Percentiles rank a stretch among this genome's conserved stretches.
phyloP scores from a whole-genome alignment of 2,329 filamentous ascomycete genomes.

The Aurifilum marmelostoma region DNA sequence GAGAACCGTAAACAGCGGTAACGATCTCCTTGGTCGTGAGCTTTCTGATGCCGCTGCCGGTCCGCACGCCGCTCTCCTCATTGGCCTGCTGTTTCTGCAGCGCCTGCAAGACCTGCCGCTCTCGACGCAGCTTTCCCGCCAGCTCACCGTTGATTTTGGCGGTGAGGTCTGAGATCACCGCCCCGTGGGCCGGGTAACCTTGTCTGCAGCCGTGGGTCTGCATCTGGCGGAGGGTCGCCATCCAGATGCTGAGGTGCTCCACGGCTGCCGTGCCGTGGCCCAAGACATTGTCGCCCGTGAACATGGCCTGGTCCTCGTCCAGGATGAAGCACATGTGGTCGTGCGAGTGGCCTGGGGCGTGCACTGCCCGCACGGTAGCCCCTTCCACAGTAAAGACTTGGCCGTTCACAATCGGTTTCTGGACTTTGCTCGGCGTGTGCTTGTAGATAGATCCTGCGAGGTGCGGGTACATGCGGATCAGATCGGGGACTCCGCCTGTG shows the following conservation, averaged over 20 bases:
- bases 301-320: constrained; percentile 79
- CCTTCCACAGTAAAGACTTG: constrained; percentile 61
- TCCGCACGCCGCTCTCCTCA: constrained; percentile 25
- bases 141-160: constrained; percentile 45
- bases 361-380: constrained; percentile 67
- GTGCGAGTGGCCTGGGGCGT: constrained; percentile 69
- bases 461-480: constrained; percentile 46
- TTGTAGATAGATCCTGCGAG: constrained; percentile 42
- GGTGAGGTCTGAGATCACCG: constrained; percentile 41
- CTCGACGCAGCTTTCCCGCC: constrained; percentile 42
- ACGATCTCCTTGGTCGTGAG: constrained; percentile 49
- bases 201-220: constrained; percentile 37
- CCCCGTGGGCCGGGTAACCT: constrained; percentile 52
- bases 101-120: constrained; percentile 43
- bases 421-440: constrained; percentile 39
- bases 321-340: constrained; percentile 83
- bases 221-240: constrained; percentile 31
- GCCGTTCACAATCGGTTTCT: constrained; percentile 47
- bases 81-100: constrained; percentile 33
- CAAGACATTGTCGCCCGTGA: constrained; percentile 87
- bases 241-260: constrained; percentile 68
- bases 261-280: constrained; percentile 88
- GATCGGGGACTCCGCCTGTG: constrained; percentile 65
- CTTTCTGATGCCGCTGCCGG: constrained; percentile 29
- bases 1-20: constrained; percentile 44